Conservation (phyloP, 805 yeast genomes). For the Alloascoidea africana region DNA sequence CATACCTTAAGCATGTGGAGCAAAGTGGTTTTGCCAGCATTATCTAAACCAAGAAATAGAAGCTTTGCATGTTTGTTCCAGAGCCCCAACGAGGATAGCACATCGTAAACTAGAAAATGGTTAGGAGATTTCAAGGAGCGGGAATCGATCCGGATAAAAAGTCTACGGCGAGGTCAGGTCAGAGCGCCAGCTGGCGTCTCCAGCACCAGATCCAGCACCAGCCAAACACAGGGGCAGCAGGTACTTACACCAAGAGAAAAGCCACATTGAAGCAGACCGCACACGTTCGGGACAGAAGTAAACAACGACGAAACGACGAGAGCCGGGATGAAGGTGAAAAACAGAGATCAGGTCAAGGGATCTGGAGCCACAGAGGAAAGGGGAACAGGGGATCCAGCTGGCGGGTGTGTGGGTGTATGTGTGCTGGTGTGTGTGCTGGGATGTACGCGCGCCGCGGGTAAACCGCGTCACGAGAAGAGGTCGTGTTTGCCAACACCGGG, state of each 20-base stretch:
- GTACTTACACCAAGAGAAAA: conserved; percentile 28
- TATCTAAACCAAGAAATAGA: conserved; percentile 89
- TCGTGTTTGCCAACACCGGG: conserved; percentile 7
- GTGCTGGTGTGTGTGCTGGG: no score
- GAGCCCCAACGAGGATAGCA: conserved; percentile 63
- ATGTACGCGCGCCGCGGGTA: no score
- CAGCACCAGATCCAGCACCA: background rate
- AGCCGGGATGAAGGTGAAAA: no score
- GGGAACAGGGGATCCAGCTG: no score
- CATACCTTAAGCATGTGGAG: conserved; percentile 55
- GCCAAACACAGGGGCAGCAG: no score
- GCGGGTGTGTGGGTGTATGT: no score
- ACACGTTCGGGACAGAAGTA: no score
- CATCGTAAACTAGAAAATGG: conserved; percentile 41
- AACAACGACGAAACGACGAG: no score
- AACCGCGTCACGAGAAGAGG: no score
- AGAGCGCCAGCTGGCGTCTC: background rate
- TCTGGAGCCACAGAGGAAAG: no score
- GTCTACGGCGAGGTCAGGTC: background rate
- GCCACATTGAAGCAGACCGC: no score
- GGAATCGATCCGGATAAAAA: conserved; percentile 1
- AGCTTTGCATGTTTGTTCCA: conserved; percentile 95
- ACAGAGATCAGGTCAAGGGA: no score
- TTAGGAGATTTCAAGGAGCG: conserved; percentile 8
- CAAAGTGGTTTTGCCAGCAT: conserved; percentile 93